A percentile compares a stretch with the other conserved stretches of the same genome.
Conservation (phyloP, 306 rosid species). For the Ormosia emarginata region DNA sequence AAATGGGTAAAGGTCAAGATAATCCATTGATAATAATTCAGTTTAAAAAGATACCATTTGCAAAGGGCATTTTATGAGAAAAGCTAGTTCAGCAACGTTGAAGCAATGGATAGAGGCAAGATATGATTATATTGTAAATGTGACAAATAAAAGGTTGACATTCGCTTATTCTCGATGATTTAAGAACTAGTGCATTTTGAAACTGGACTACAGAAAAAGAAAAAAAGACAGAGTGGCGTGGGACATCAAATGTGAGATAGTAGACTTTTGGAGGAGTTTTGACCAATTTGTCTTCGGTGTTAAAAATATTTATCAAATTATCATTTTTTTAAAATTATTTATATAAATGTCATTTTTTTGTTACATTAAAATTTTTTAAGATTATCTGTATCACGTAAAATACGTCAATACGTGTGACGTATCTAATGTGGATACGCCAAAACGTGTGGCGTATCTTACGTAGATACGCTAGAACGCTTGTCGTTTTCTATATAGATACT, state of each 20-base stretch:
- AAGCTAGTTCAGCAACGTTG: neutral
- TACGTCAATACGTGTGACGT: too few relatives aligned
- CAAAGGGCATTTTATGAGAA: neutral
- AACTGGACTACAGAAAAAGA: neutral
- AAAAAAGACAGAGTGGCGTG: neutral
- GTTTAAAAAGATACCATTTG: neutral
- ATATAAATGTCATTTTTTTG: too few relatives aligned
- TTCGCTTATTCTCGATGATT: neutral
- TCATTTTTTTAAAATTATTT: too few relatives aligned
- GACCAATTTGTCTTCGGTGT: too few relatives aligned
- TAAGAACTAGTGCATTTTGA: neutral
- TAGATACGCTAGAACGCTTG: too few relatives aligned
- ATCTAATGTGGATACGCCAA: too few relatives aligned
- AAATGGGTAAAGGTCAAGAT: neutral
- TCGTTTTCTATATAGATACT: too few relatives aligned
- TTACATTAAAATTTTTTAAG: too few relatives aligned
- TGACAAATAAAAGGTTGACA: neutral
- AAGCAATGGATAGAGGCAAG: neutral
- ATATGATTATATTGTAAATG: neutral
- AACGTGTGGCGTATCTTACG: too few relatives aligned
- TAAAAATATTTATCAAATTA: too few relatives aligned
- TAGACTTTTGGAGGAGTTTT: constrained; percentile 1
- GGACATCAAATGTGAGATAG: neutral
- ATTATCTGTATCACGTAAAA: too few relatives aligned
- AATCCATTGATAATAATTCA: neutral